These are phyloP conservation scores for Beverwykella pulmonaria DNA, from an alignment of 495 filamentous ascomycete species.

Conservation along the genomic window DNA sequence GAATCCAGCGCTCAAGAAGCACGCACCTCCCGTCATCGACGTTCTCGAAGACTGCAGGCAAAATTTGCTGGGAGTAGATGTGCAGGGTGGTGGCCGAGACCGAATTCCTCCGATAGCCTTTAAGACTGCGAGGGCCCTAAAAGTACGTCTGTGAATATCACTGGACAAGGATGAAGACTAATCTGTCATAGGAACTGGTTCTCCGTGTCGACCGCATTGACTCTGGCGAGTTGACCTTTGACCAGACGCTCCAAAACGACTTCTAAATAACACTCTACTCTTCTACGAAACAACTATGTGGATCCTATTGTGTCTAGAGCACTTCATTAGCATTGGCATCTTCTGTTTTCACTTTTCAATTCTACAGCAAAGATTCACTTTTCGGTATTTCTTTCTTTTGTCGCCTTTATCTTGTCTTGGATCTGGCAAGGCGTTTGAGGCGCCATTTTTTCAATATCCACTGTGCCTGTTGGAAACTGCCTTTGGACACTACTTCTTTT, in stretches of 20 bases:
- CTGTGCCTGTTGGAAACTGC: neutral
- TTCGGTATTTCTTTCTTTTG: neutral
- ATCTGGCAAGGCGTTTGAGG: neutral
- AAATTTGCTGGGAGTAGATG: conserved; percentile 68
- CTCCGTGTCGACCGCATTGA: conserved; percentile 42
- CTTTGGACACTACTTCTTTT: neutral
- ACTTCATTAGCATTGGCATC: too few relatives aligned
- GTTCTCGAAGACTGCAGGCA: conserved; percentile 65
- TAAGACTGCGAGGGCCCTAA: conserved; percentile 81
- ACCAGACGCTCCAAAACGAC: conserved; percentile 27
- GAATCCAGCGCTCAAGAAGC: conserved; percentile 55
- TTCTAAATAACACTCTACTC: conserved; percentile 9
- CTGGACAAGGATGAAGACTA: conserved; percentile 5
- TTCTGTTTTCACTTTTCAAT: neutral
- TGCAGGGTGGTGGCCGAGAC: conserved; percentile 67
- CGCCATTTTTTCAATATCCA: neutral
- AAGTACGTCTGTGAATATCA: conserved; percentile 31
- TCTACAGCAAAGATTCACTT: neutral
- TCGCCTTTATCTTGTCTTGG: neutral
- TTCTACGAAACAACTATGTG: too few relatives aligned
- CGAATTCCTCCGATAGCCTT: conserved; percentile 82
- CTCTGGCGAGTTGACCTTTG: conserved; percentile 39
- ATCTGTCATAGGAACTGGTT: conserved; percentile 38
- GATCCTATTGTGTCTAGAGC: too few relatives aligned
- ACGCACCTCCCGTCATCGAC: conserved; percentile 62